phyloP scores from a whole-genome alignment of 768 basidiomycete species.

The Phylloporus sp. region DNA sequence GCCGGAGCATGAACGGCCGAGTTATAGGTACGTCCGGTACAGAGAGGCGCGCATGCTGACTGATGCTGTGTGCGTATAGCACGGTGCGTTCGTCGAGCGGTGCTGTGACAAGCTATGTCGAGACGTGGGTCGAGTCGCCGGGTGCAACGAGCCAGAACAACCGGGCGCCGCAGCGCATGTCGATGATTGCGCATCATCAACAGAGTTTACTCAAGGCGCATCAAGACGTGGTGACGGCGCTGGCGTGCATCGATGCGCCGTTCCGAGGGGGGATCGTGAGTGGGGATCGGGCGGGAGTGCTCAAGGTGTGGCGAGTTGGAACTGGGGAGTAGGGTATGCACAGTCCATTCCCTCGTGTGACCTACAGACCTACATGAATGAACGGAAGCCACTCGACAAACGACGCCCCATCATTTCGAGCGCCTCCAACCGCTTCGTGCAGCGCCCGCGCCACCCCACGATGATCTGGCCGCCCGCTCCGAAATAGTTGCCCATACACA shows the following conservation, averaged over 20 bases:
- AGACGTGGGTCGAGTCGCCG: slow-evolving; percentile 53
- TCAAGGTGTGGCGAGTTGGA: slow-evolving; percentile 88
- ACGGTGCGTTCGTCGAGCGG: slow-evolving; percentile 34
- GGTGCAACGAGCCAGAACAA: slow-evolving; percentile 47
- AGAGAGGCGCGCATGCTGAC: slow-evolving; percentile 1
- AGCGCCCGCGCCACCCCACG: neutral
- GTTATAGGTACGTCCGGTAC: slow-evolving; percentile 55
- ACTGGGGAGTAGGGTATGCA: slow-evolving; percentile 32
- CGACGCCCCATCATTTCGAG: neutral
- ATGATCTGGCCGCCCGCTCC: neutral
- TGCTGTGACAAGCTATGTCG: slow-evolving; percentile 50
- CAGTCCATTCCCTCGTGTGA: neutral
- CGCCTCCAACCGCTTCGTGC: neutral
- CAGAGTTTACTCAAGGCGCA: slow-evolving; percentile 82
- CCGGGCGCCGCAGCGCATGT: slow-evolving; percentile 70
- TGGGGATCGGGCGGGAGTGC: slow-evolving; percentile 81
- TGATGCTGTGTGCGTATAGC: slow-evolving; percentile 18
- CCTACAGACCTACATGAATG: neutral
- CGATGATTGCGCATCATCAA: slow-evolving; percentile 74
- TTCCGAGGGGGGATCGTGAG: slow-evolving; percentile 91
- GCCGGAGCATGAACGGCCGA: slow-evolving; percentile 66
- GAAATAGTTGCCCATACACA: neutral
- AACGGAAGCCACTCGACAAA: neutral
- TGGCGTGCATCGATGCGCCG: slow-evolving; percentile 86
- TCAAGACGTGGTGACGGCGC: slow-evolving; percentile 82